phyloP scores from a whole-genome alignment of 495 filamentous ascomycete genomes.

The Aspergillus baeticus region DNA sequence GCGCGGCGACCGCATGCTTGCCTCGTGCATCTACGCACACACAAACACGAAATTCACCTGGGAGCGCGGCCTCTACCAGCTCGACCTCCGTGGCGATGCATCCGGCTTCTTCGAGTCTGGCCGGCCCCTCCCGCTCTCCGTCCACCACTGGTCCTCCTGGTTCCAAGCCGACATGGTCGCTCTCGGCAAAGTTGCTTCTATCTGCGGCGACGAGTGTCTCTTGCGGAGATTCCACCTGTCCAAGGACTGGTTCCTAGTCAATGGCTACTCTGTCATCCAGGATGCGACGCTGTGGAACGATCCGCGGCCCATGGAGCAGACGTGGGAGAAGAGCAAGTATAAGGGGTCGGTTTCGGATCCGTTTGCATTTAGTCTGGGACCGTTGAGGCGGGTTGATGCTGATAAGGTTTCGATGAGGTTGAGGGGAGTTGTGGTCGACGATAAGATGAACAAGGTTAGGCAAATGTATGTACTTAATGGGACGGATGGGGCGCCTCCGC shows the following conservation, averaged over 20 bases:
- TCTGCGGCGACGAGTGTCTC: slow-evolving; percentile 56
- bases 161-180: slow-evolving; percentile 53
- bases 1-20: slow-evolving; percentile 46
- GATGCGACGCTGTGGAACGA: slow-evolving; percentile 16
- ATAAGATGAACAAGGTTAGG: slow-evolving; percentile 7
- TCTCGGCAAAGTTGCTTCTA: slow-evolving; percentile 45
- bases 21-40: slow-evolving; percentile 52
- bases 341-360: slow-evolving; percentile 8
- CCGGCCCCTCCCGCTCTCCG: slow-evolving; percentile 44
- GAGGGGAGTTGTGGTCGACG: slow-evolving; percentile 11
- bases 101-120: slow-evolving; percentile 59
- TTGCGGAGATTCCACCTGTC: slow-evolving; percentile 55
- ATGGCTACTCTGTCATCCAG: slow-evolving; percentile 22
- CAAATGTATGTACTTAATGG: slow-evolving; percentile 20
- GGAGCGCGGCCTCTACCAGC: slow-evolving; percentile 50
- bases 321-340: slow-evolving; percentile 24
- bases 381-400: slow-evolving; percentile 17
- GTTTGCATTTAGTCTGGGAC: slow-evolving; percentile 23
- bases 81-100: slow-evolving; percentile 49
- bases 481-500: slow-evolving; percentile 9
- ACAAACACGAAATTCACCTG: slow-evolving; percentile 50
- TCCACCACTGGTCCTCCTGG: slow-evolving; percentile 61
- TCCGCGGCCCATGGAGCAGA: slow-evolving; percentile 25
- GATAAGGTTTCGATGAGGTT: slow-evolving; percentile 22
- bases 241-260: slow-evolving; percentile 25